phyloP scores from a whole-genome alignment of 148 eudicot genomes.

The Suaeda aralocaspica region DNA sequence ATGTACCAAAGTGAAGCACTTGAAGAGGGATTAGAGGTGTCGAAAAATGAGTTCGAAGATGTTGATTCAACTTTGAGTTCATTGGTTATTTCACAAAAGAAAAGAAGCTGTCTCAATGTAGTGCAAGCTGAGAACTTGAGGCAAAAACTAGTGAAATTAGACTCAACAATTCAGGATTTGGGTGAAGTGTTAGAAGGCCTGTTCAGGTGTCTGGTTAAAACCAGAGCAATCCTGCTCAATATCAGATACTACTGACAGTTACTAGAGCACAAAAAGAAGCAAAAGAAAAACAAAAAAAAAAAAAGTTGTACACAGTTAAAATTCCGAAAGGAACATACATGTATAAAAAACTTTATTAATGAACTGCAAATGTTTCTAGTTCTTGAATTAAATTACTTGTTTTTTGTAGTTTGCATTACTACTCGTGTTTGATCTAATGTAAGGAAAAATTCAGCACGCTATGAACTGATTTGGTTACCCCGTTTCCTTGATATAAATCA shows the following conservation, averaged over 20 bases:
- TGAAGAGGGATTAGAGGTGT: constrained; percentile 7
- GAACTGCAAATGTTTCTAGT: neutral
- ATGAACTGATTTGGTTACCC: no score
- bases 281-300: no score
- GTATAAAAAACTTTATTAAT: neutral
- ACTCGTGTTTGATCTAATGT: no score
- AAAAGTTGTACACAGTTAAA: neutral
- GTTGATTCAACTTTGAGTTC: constrained; percentile 27
- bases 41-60: constrained; percentile 28
- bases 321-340: neutral
- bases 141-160: constrained; percentile 22
- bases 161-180: constrained; percentile 34
- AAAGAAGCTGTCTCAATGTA: constrained; percentile 15
- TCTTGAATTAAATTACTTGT: no score
- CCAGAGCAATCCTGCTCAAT: constrained; percentile 41
- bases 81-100: no score
- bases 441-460: no score
- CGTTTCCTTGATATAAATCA: no score
- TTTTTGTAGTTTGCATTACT: no score
- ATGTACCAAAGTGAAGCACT: constrained; percentile 18
- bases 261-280: no score
- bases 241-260: constrained; percentile 14
- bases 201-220: constrained; percentile 40
- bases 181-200: constrained; percentile 32
- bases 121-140: constrained; percentile 31